phyloP scores from a whole-genome alignment of 2,329 filamentous ascomycete species.

The Pseudogymnoascus destructans region DNA sequence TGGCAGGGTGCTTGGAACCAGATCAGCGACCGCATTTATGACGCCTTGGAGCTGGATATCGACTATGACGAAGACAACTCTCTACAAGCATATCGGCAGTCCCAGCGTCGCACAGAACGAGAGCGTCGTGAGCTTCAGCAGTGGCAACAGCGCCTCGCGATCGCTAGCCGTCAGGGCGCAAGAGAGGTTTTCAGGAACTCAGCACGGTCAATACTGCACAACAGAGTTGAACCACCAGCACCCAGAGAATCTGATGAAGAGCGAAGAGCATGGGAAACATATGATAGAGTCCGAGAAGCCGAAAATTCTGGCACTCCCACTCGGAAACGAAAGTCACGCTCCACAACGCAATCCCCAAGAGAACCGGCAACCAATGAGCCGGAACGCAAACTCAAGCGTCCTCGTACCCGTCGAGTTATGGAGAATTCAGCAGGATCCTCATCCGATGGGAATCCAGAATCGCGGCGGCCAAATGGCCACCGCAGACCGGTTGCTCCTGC shows the following conservation, averaged over 20 bases:
- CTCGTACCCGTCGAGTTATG: conserved; percentile 59
- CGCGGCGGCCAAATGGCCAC: conserved; percentile 21
- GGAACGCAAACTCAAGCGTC: conserved; percentile 76
- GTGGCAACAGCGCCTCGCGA: conserved; percentile 74
- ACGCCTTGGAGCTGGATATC: conserved; percentile 61
- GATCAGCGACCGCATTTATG: conserved; percentile 47
- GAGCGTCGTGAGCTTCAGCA: conserved; percentile 47
- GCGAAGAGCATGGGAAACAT: conserved; percentile 73
- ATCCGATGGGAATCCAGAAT: conserved; percentile 29
- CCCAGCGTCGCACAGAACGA: conserved; percentile 35
- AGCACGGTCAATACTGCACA: conserved; percentile 46
- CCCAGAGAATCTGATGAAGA: conserved; percentile 68
- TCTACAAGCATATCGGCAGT: conserved; percentile 39
- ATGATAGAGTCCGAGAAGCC: conserved; percentile 69
- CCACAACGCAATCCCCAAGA: conserved; percentile 55
- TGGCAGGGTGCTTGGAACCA: conserved; percentile 80
- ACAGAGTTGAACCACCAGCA: conserved; percentile 33
- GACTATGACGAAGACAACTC: conserved; percentile 69
- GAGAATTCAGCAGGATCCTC: conserved; percentile 35
- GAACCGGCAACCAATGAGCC: conserved; percentile 54
- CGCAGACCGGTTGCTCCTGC: conserved; percentile 14
- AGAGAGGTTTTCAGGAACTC: conserved; percentile 59
- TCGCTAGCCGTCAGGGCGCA: conserved; percentile 68
- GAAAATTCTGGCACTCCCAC: conserved; percentile 38
- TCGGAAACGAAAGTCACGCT: conserved; percentile 63